Evolutionary conservation across 148 eudicot species (phyloP).

Genomic region (Heliosperma pusillum): DNA sequence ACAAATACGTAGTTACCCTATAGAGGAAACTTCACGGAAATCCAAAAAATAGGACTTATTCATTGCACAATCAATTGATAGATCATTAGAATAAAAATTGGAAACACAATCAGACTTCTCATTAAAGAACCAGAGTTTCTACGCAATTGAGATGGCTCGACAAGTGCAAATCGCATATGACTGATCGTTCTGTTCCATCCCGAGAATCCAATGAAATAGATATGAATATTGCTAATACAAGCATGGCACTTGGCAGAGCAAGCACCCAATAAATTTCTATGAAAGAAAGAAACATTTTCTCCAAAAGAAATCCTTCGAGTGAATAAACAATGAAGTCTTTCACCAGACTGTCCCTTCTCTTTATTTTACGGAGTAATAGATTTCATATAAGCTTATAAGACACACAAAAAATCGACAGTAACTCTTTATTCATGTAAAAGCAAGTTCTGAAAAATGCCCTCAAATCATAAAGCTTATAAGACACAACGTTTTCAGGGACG

Average conservation of each 20-base stretch:
- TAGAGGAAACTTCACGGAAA: not conserved
- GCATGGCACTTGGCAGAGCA: not conserved
- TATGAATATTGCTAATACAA: not conserved
- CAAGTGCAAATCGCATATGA: not conserved
- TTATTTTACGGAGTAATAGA: not conserved
- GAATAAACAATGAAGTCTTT: not conserved
- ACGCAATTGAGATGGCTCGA: not conserved
- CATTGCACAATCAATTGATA: not conserved
- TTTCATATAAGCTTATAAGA: not conserved
- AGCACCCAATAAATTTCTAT: not conserved
- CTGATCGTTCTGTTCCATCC: not conserved
- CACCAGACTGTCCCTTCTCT: not conserved
- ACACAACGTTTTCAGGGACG: not conserved
- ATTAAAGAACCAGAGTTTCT: not conserved
- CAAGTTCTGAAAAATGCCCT: not conserved
- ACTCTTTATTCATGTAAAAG: not conserved
- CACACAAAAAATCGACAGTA: not conserved
- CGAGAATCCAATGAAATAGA: not conserved
- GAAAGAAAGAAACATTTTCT: not conserved
- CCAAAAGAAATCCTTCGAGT: not conserved
- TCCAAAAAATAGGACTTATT: not conserved
- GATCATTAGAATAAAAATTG: not conserved
- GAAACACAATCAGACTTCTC: not conserved
- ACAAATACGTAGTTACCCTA: not conserved
- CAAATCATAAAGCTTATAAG: not conserved